phyloP scores from a whole-genome alignment of 176 grass and related monocot species.

The Miscanthus lutarioriparius region DNA sequence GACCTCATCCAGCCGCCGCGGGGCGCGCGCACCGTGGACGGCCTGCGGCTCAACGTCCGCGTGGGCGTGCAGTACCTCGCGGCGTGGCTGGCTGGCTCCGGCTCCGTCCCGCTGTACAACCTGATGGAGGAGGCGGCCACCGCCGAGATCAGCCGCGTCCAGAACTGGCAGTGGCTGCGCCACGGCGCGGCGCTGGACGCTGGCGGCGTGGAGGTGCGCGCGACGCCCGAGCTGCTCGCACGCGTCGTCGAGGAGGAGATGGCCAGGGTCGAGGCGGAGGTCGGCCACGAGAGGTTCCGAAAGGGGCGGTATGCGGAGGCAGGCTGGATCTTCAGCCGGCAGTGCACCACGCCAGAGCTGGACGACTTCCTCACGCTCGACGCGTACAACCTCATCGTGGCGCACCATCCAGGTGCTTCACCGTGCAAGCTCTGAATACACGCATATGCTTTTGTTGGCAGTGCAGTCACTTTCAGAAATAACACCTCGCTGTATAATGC shows the following conservation, averaged over 20 bases:
- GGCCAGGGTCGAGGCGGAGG: slow-evolving; percentile 64
- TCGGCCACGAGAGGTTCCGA: slow-evolving; percentile 54
- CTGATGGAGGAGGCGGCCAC: slow-evolving; percentile 98
- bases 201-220: slow-evolving; percentile 40
- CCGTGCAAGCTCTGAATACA: slow-evolving; percentile 55
- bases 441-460: neutral
- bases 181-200: slow-evolving; percentile 56
- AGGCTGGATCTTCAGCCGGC: slow-evolving; percentile 62
- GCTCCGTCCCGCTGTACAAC: slow-evolving; percentile 87
- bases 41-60: slow-evolving; percentile 77
- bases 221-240: slow-evolving; percentile 70
- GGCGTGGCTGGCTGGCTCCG: slow-evolving; percentile 75
- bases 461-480: neutral
- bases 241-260: slow-evolving; percentile 83
- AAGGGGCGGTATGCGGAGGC: slow-evolving; percentile 61
- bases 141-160: slow-evolving; percentile 91
- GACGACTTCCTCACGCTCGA: slow-evolving; percentile 91
- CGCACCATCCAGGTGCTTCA: slow-evolving; percentile 56
- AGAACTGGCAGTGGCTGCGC: slow-evolving; percentile 97
- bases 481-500: neutral
- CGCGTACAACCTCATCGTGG: slow-evolving; percentile 78
- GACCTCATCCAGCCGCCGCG: slow-evolving; percentile 68
- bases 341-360: slow-evolving; percentile 72
- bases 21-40: slow-evolving; percentile 70
- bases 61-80: slow-evolving; percentile 85